Conservation (phyloP, 345 rosid genomes). For the Rhodamnia rubescens region DNA sequence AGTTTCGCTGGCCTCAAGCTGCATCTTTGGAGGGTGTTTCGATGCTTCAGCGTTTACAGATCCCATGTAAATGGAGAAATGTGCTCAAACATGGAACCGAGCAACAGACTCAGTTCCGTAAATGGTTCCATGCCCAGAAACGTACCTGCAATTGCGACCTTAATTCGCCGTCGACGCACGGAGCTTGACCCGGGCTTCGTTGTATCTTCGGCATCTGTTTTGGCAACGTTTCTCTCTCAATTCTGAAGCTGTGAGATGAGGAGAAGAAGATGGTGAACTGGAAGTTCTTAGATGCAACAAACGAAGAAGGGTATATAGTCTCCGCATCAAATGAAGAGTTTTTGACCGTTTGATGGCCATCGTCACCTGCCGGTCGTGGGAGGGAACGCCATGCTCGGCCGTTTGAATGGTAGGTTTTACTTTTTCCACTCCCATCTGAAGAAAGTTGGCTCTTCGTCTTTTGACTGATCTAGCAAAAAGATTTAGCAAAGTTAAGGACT, state of each 20-base stretch:
- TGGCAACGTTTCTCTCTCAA: neutral
- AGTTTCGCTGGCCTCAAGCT: neutral
- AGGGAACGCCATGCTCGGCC: neutral
- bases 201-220: neutral
- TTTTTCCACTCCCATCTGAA: neutral
- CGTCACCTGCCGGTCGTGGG: neutral
- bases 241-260: neutral
- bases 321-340: neutral
- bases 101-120: neutral
- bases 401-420: neutral
- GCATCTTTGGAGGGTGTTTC: neutral
- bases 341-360: neutral
- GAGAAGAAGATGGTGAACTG: neutral
- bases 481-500: neutral
- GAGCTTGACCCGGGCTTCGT: neutral
- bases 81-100: neutral
- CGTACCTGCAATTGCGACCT: neutral
- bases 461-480: neutral
- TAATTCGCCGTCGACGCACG: neutral
- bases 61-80: neutral
- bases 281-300: neutral
- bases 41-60: neutral
- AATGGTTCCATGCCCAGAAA: neutral
- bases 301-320: neutral
- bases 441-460: neutral